Evolutionary conservation across 1,284 basidiomycete species (phyloP).

Genomic region (Irpex sp.): DNA sequence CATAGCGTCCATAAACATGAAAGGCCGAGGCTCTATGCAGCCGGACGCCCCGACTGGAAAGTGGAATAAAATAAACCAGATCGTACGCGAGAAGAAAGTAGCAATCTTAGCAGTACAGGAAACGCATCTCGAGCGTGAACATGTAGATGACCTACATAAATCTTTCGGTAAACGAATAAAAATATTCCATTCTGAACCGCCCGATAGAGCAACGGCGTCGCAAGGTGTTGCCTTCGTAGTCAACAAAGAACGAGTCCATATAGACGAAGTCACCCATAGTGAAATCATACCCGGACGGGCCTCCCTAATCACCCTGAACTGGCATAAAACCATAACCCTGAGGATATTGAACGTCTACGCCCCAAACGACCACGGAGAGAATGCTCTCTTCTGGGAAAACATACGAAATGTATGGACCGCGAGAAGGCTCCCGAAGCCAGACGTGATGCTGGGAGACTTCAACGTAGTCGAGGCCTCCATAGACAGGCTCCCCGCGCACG

Average conservation of each 20-base stretch:
- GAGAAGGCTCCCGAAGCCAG: slow-evolving; percentile 17
- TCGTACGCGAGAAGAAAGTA: neutral
- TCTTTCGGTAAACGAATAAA: neutral
- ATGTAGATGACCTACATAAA: neutral
- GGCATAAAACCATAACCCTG: slow-evolving; percentile 8
- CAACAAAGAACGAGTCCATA: neutral
- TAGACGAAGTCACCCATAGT: neutral
- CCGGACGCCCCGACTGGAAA: neutral
- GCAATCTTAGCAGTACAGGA: neutral
- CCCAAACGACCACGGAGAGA: slow-evolving; percentile 16
- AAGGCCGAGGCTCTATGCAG: neutral
- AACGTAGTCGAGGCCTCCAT: slow-evolving; percentile 37
- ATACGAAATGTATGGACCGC: slow-evolving; percentile 4
- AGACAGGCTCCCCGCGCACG: slow-evolving; percentile 28
- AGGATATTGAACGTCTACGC: slow-evolving; percentile 22
- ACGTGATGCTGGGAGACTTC: slow-evolving; percentile 38
- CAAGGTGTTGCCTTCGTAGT: neutral
- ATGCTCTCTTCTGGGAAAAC: slow-evolving; percentile 18
- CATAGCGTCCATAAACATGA: slow-evolving; percentile 1
- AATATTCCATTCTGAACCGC: neutral
- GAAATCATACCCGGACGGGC: neutral
- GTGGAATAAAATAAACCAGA: neutral
- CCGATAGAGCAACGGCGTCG: neutral
- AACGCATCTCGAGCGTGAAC: neutral
- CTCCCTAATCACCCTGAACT: slow-evolving; percentile 8